Evolutionary conservation across 1,139 yeast genomes (phyloP).

Genomic region (Lodderomyces theae): DNA sequence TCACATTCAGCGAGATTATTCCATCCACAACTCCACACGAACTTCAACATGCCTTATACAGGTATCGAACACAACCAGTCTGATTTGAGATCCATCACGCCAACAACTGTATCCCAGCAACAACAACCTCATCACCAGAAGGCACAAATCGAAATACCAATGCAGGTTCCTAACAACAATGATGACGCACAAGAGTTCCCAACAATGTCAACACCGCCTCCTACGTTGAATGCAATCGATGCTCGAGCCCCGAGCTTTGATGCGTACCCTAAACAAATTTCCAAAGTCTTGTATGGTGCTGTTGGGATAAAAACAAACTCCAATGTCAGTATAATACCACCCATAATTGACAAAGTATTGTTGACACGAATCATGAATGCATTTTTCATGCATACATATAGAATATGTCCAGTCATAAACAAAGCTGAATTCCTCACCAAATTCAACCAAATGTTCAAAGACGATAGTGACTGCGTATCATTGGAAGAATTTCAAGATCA

Average conservation of each 20-base stretch:
- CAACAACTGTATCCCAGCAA: not conserved
- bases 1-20: not conserved
- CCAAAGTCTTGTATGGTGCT: constrained; percentile 17
- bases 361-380: constrained; percentile 24
- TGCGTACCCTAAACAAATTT: constrained; percentile 17
- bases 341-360: constrained; percentile 15
- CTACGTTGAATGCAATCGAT: constrained; percentile 14
- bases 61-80: not conserved
- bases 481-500: constrained; percentile 21
- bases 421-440: constrained; percentile 31
- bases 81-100: constrained; percentile 2
- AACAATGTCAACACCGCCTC: not conserved
- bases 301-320: constrained; percentile 18
- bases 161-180: too few relatives aligned
- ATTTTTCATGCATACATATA: constrained; percentile 41
- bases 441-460: constrained; percentile 17
- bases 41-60: not conserved
- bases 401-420: constrained; percentile 42
- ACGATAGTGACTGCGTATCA: constrained; percentile 7
- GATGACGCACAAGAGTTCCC: not conserved
- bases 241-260: constrained; percentile 16
- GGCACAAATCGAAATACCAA: too few relatives aligned
- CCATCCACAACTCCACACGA: constrained; percentile 1
- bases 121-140: too few relatives aligned
- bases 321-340: constrained; percentile 17